phyloP scores from a whole-genome alignment of 177 flowering plant genomes.

The Tripterygium wilfordii region DNA sequence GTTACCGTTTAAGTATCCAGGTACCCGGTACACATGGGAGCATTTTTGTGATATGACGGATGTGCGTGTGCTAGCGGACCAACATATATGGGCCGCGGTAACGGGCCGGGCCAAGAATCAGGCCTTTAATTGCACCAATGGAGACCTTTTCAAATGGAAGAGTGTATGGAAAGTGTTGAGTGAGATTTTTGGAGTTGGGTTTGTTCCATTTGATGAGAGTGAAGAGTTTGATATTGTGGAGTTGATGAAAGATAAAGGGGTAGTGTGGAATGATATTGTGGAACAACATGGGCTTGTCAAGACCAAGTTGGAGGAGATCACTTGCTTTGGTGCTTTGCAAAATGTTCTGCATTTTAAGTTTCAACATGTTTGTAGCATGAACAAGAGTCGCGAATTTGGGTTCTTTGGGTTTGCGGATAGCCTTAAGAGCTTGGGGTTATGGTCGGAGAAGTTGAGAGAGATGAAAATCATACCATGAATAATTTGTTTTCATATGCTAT shows the following conservation, averaged over 20 bases:
- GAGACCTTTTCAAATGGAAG: constrained; percentile 27
- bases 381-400: constrained; percentile 24
- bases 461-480: constrained; percentile 20
- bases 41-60: constrained; percentile 17
- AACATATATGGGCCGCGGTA: constrained; percentile 23
- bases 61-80: constrained; percentile 12
- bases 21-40: constrained; percentile 15
- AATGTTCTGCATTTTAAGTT: constrained; percentile 8
- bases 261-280: constrained; percentile 20
- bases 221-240: constrained; percentile 17
- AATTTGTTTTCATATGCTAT: too few species aligned
- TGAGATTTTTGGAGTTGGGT: constrained; percentile 18
- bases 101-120: constrained; percentile 17
- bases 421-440: constrained; percentile 10
- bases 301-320: constrained; percentile 20
- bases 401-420: constrained; percentile 18
- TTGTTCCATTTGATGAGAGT: constrained; percentile 13
- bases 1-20: constrained; percentile 13
- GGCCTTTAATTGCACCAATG: constrained; percentile 21
- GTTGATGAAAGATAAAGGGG: constrained; percentile 18
- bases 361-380: constrained; percentile 27
- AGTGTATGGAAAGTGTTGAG: constrained; percentile 17
- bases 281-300: constrained; percentile 16
- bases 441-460: constrained; percentile 15
- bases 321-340: constrained; percentile 9